phyloP scores from a whole-genome alignment of 768 basidiomycete species.

The Leucocoprinus sp. region DNA sequence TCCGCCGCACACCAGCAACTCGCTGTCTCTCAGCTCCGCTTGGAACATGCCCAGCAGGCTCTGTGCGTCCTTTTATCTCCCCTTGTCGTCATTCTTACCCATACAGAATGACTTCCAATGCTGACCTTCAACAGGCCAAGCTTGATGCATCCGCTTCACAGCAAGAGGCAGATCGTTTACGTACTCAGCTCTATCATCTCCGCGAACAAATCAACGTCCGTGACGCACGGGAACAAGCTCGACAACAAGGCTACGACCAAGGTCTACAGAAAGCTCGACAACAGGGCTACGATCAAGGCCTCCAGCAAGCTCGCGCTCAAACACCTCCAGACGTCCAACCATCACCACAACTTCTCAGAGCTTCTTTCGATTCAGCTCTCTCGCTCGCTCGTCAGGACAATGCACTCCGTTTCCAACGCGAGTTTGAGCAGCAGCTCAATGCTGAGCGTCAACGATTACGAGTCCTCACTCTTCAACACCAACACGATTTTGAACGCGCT shows the following conservation, averaged over 20 bases:
- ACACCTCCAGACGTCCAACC: not conserved
- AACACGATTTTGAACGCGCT: not conserved
- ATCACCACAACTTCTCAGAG: not conserved
- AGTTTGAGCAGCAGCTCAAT: not conserved
- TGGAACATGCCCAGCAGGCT: slow-evolving; percentile 5
- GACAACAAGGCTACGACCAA: slow-evolving; percentile 6
- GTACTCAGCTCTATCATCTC: not conserved
- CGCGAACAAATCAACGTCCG: slow-evolving; percentile 4
- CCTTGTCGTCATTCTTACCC: not conserved
- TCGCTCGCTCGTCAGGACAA: not conserved
- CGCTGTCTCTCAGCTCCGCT: too few relatives aligned
- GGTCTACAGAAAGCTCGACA: slow-evolving; percentile 1
- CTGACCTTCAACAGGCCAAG: not conserved
- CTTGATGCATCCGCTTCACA: not conserved
- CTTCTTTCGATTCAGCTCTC: not conserved
- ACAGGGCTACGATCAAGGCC: slow-evolving; percentile 6
- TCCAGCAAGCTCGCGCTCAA: not conserved
- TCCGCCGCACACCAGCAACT: too few relatives aligned
- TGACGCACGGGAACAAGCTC: slow-evolving; percentile 7
- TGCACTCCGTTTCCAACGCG: not conserved
- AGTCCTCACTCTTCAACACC: not conserved
- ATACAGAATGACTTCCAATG: not conserved
- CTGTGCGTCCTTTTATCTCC: not conserved
- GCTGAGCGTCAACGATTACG: slow-evolving; percentile 1
- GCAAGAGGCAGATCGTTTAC: not conserved